These are phyloP conservation scores for Beauveria caledonica DNA, from an alignment of 2,329 filamentous ascomycete species.

Conservation along the genomic window DNA sequence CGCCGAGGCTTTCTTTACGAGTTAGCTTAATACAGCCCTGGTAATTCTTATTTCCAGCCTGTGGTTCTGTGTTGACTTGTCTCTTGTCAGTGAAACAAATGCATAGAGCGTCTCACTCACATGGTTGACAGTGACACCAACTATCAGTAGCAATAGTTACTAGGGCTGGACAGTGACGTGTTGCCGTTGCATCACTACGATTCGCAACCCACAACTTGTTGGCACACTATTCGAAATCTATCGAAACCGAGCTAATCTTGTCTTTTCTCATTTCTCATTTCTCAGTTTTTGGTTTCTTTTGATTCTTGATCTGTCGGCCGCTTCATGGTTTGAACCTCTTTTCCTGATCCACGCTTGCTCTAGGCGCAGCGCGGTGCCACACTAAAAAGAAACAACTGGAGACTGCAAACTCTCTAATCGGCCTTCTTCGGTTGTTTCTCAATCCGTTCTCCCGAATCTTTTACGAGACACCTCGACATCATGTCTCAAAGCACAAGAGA, in stretches of 20 bases:
- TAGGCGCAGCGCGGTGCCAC: neutral
- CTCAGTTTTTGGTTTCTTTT: neutral
- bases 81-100: neutral
- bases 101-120: neutral
- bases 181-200: slow-evolving; percentile 1
- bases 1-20: neutral
- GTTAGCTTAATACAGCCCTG: neutral
- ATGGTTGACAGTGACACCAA: neutral
- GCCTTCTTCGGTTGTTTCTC: neutral
- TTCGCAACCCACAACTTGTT: neutral
- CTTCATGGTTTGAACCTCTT: neutral
- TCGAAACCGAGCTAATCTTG: neutral
- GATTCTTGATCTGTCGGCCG: neutral
- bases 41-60: neutral
- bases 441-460: no score
- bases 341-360: neutral
- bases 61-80: neutral
- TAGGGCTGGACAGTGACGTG: neutral
- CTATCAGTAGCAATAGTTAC: neutral
- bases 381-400: slow-evolving; percentile 2
- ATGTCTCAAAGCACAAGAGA: neutral
- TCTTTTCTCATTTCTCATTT: neutral
- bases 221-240: neutral
- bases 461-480: neutral
- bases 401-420: neutral